Base-by-base conservation (phyloP, 2,329 filamentous ascomycete species). In the Drechmeria coniospora region DNA sequence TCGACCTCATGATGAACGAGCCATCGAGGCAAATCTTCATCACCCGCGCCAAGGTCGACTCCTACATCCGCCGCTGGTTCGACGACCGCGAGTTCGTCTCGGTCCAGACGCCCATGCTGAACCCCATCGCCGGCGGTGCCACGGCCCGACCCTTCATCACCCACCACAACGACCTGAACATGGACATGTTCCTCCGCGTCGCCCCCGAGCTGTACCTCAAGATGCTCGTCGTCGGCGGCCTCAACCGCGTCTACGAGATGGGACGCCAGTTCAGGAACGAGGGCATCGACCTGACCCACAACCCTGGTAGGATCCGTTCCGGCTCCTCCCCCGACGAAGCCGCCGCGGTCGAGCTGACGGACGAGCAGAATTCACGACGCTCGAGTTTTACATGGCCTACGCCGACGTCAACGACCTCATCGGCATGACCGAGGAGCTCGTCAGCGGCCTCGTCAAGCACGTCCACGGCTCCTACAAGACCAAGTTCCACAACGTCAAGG, bases 1-100 rank as follows among this genome's bases (percentile, higher is more conserved):
- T 98, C 28, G 90, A 98, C 54, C 64, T 98, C 43, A 90, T 98
- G 57, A 92, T 95, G 78, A 94, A 98, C 58, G 80, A 92, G 47
- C 67, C 67, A 36, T 82, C 79, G 25, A 74, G 84, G 30, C 70
- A 92, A 34, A 79, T 86, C 32, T 80, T 95, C 54, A 67, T 83
- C 45, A 84, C 80, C 21, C 73, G 90, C 30, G 74, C 82, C 46
- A 84, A 82, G 68, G 86, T 95, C 46, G 73, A 92, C 49, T 74
- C 71, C 35, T 94, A 83, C 50, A 79, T 98, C 40, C 81, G 90
- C 41, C 69, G 72, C 44, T 98, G 78, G 65, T 82, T 98, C 42
- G 81, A 94, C 45, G 70, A 77, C 41, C 69, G 78, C 29, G 81
- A 87, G 44, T 98, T 98, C 54, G 65, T 84, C 31, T 86, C 94